Base-by-base conservation (phyloP, 495 filamentous ascomycete genomes). In the Parathielavia appendiculata region DNA sequence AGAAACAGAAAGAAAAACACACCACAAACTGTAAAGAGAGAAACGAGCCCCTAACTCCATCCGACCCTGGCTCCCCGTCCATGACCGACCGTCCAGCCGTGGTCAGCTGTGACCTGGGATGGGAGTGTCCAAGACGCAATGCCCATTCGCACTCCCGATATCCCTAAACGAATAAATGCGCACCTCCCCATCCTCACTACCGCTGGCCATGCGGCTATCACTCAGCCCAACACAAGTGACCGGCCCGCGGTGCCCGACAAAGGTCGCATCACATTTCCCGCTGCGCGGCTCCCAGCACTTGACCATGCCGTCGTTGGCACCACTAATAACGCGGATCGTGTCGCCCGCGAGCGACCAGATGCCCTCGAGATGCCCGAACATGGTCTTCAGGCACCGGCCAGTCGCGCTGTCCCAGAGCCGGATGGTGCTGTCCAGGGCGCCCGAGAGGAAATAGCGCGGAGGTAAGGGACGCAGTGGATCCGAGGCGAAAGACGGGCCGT, bases 331-430 rank as follows among this genome's bases (percentile, higher is more conserved):
- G 16, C 93, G 84, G 36, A 99, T 76, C 0, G 88, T 91, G 69
- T 99, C 95, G 2, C 89, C 95, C 1, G 89, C 92, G 6, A 99
- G 80, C 11, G 89, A 87, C 93, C 93, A 99, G 22, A 99, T 86
- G 23, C 93, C 93, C 69, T 97, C 93, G 22, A 99, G 76, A 62
- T 99, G 93, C 0, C 93, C 93, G 59, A 97, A 99, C 73, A 96
- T 92, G 5, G 90, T 97, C 52, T 89, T 89, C 11, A 95, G 75
- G 66, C 90, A 95, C 61, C 79, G 77, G 46, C 88, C 91, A 7
- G 85, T 90, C 43, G 82, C 81, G 10, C 91, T 86, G 69, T 97
- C 90, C 93, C 93, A 99, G 32, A 97, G 79, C 13, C 93, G 87
- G 59, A 99, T 90, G 8, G 90, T 96, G 41, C 82, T 84, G 68